Evolutionary conservation across 1,284 basidiomycete genomes (phyloP).

Genomic region (Somion occarium): DNA sequence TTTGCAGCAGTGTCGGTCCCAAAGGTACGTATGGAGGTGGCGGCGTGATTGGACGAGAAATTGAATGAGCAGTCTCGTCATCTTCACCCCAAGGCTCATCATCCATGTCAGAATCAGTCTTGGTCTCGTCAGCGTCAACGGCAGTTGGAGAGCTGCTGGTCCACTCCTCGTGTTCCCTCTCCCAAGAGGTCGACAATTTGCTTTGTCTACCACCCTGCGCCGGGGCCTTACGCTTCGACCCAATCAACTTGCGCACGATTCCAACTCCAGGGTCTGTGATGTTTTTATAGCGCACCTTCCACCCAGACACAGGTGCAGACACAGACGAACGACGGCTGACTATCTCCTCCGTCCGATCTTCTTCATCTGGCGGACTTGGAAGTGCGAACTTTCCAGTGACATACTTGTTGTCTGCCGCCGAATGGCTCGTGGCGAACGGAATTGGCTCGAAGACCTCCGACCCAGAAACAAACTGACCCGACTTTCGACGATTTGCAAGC

Average conservation of each 20-base stretch:
- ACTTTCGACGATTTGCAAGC: constrained; percentile 9
- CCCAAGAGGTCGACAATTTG: constrained; percentile 33
- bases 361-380: constrained; percentile 53
- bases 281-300: constrained; percentile 48
- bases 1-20: constrained; percentile 59
- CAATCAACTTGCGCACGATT: constrained; percentile 57
- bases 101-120: constrained; percentile 36
- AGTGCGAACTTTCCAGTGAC: constrained; percentile 69
- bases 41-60: constrained; percentile 61
- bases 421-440: constrained; percentile 59
- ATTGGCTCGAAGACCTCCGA: constrained; percentile 59
- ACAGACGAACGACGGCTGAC: constrained; percentile 5
- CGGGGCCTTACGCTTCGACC: constrained; percentile 53
- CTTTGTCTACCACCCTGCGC: constrained; percentile 21
- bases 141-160: constrained; percentile 24
- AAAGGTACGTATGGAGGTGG: constrained; percentile 63
- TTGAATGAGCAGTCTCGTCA: constrained; percentile 26
- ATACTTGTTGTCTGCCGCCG: constrained; percentile 65
- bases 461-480: constrained; percentile 10
- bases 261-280: constrained; percentile 65
- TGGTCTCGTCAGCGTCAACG: constrained; percentile 25
- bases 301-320: constrained; percentile 23
- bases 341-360: constrained; percentile 20
- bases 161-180: constrained; percentile 44
- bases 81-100: constrained; percentile 38